Percentiles rank a stretch among this genome's conserved stretches.
Conservation (phyloP, 805 yeast genomes). For the Candida qinlingensis region DNA sequence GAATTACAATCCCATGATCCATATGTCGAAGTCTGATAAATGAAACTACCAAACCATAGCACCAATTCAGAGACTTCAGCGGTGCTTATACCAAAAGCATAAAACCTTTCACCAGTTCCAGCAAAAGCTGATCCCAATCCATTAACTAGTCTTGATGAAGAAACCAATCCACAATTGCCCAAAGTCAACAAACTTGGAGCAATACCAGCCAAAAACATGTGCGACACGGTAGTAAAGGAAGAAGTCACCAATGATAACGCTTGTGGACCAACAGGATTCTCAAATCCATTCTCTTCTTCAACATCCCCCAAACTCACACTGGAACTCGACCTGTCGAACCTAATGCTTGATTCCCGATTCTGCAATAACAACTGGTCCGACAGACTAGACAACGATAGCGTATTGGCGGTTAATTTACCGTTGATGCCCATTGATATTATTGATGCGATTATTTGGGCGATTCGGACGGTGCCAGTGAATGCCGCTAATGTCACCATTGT, state of each 20-base stretch:
- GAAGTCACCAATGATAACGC: constrained; percentile 1
- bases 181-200: constrained; percentile 2
- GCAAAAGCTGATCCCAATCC: constrained; percentile 2
- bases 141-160: not conserved
- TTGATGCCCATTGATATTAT: not conserved
- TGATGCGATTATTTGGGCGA: not conserved
- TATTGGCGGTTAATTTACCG: not conserved
- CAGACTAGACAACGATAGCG: not conserved
- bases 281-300: not conserved
- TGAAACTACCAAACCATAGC: constrained; percentile 21
- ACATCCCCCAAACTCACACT: not conserved
- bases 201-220: not conserved
- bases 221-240: not conserved
- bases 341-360: not conserved
- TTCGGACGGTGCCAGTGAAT: not conserved
- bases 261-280: not conserved
- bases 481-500: not conserved
- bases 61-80: constrained; percentile 20
- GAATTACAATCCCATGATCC: constrained; percentile 25
- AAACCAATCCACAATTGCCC: constrained; percentile 8
- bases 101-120: constrained; percentile 3
- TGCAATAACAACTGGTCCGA: not conserved
- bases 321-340: no score
- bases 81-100: constrained; percentile 5
- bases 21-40: constrained; percentile 22